Evolutionary conservation across 352 stramenopile species (phyloP).

Genomic region (Lagenidium sp.): DNA sequence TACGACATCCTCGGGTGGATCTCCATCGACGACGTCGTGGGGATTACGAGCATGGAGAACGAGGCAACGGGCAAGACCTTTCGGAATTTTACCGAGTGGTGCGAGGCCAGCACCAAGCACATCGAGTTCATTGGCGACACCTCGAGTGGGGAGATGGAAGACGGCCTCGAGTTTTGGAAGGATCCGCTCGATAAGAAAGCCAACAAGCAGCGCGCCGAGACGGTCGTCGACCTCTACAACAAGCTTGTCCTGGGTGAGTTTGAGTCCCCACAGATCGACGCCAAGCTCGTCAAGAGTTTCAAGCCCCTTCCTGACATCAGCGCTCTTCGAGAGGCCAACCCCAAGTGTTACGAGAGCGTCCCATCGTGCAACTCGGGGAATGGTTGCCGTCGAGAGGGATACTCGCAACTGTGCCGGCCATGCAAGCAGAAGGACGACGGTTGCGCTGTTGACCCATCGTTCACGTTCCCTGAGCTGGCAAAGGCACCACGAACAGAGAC

Average conservation of each 20-base stretch:
- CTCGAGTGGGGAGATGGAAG: conserved; percentile 20
- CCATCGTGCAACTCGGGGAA: conserved; percentile 12
- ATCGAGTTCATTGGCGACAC: conserved; percentile 45
- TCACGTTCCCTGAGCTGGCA: conserved; percentile 10
- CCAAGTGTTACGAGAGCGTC: conserved; percentile 25
- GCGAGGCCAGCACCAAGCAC: conserved; percentile 45
- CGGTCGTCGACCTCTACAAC: conserved; percentile 27
- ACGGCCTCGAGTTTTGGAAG: conserved; percentile 29
- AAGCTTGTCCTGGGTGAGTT: conserved; percentile 9
- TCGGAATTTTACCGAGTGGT: conserved; percentile 69
- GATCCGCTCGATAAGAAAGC: conserved; percentile 20
- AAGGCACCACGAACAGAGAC: conserved; percentile 4
- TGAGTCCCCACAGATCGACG: conserved; percentile 36
- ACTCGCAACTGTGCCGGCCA: conserved; percentile 22
- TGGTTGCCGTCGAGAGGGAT: conserved; percentile 22
- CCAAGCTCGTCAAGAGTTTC: conserved; percentile 15
- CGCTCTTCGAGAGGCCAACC: conserved; percentile 17
- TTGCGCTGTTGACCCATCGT: conserved; percentile 4
- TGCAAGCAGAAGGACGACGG: conserved; percentile 10
- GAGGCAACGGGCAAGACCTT: conserved; percentile 32
- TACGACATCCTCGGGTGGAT: conserved; percentile 79
- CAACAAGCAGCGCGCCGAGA: conserved; percentile 15
- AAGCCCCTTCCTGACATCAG: conserved; percentile 11
- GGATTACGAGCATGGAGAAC: conserved; percentile 60
- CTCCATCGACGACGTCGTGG: conserved; percentile 69